A percentile compares a stretch with the other conserved stretches of the same genome.
Evolutionary conservation across 2,329 filamentous ascomycete species (phyloP).

Genomic region (Graphiopsis chlorocephala): DNA sequence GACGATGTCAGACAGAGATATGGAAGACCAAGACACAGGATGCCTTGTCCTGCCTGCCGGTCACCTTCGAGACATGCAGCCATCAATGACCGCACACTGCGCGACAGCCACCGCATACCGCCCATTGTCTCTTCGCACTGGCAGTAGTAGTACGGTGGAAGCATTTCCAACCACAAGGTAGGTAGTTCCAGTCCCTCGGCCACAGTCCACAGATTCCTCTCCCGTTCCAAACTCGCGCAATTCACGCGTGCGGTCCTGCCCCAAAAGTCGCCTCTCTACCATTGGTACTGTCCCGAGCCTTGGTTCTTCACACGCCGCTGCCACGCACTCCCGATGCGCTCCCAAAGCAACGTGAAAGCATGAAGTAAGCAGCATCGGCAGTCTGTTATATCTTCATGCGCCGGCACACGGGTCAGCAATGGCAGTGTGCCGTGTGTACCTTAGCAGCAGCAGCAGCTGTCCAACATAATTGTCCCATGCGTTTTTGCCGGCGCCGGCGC

Average conservation of each 20-base stretch:
- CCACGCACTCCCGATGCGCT: not conserved
- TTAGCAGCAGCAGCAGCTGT: constrained; percentile 1
- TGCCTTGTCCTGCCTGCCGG: constrained; percentile 2
- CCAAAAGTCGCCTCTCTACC: not conserved
- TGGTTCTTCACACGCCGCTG: constrained; percentile 7
- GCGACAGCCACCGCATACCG: constrained; percentile 15
- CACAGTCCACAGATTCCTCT: not conserved
- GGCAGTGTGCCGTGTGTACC: not conserved
- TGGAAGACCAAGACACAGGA: constrained; percentile 6
- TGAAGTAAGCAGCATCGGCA: constrained; percentile 7
- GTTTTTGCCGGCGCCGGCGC: not conserved
- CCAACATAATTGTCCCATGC: not conserved
- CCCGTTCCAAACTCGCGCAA: constrained; percentile 4
- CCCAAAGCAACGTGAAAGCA: not conserved
- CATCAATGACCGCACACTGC: not conserved
- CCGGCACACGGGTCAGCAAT: not conserved
- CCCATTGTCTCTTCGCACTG: constrained; percentile 3
- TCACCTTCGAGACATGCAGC: constrained; percentile 15
- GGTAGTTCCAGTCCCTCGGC: not conserved
- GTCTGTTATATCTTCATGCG: not conserved
- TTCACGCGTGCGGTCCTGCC: not conserved
- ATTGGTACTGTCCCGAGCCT: constrained; percentile 2
- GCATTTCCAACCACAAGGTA: not conserved
- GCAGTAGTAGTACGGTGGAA: constrained; percentile 3
- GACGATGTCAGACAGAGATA: constrained; percentile 14